Percentiles rank a stretch among this genome's conserved stretches.
Conservation (phyloP, 2,329 filamentous ascomycete genomes). For the Aspergillus sp. region DNA sequence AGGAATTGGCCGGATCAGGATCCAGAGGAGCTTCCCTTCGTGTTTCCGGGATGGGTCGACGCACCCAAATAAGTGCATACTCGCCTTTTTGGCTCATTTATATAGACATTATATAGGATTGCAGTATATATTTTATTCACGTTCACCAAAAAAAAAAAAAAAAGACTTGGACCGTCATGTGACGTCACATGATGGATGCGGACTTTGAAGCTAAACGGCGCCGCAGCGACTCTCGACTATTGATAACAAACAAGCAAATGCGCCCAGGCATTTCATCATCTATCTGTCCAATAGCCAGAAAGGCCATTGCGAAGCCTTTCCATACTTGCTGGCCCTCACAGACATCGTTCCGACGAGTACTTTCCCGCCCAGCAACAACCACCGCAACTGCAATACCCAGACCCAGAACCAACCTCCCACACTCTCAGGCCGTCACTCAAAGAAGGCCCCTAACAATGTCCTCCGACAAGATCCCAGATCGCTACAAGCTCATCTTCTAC, state of each 20-base stretch:
- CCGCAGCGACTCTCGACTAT: not conserved
- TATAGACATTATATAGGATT: not conserved
- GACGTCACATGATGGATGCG: not conserved
- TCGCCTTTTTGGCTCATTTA: not conserved
- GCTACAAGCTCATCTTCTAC: constrained; percentile 41
- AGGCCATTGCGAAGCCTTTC: not conserved
- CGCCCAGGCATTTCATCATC: not conserved
- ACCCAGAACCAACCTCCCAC: not conserved
- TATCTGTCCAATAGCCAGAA: not conserved
- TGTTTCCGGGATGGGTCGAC: constrained; percentile 49
- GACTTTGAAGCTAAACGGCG: too few relatives aligned
- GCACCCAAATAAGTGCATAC: constrained; percentile 27
- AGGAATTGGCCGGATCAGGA: constrained; percentile 49
- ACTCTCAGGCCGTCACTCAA: not conserved
- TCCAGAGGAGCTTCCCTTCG: constrained; percentile 46
- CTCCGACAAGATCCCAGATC: constrained; percentile 14
- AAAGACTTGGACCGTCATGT: not conserved
- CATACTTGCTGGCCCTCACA: not conserved
- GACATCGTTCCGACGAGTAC: not conserved
- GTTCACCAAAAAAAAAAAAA: too few relatives aligned
- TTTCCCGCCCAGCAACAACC: not conserved
- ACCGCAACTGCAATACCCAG: not conserved
- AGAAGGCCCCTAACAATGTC: constrained; percentile 16
- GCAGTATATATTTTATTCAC: not conserved
- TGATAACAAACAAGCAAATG: not conserved